Conservation (phyloP, 306 rosid species). For the Vigna mungo region DNA sequence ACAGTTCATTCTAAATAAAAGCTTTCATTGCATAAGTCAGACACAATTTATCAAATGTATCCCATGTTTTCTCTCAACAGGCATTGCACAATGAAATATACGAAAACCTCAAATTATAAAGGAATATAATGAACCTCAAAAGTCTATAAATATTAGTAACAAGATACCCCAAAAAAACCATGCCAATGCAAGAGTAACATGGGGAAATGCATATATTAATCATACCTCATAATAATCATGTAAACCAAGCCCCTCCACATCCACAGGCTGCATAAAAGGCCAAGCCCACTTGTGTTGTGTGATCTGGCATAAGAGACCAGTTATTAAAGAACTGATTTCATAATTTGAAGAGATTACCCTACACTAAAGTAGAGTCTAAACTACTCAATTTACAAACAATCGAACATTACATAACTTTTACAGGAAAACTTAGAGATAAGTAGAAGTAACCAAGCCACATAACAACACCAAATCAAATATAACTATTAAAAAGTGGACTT, state of each 20-base stretch:
- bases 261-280: slow-evolving; percentile 98
- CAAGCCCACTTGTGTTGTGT: slow-evolving; percentile 88
- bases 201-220: slow-evolving; percentile 8
- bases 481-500: too few relatives aligned
- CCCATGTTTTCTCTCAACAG: background rate
- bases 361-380: slow-evolving; percentile 12
- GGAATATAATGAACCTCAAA: slow-evolving; percentile 21
- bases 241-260: slow-evolving; percentile 88
- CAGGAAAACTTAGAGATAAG: slow-evolving; percentile 17
- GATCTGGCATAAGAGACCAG: slow-evolving; percentile 64
- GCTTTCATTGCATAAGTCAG: background rate
- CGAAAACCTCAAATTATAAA: background rate
- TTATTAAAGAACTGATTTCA: slow-evolving; percentile 19
- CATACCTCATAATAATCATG: slow-evolving; percentile 88
- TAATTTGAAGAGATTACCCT: slow-evolving; percentile 13
- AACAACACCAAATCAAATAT: slow-evolving; percentile 25
- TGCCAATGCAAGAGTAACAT: slow-evolving; percentile 22
- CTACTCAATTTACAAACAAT: slow-evolving; percentile 4
- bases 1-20: background rate
- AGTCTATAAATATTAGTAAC: slow-evolving; percentile 8
- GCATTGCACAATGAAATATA: background rate
- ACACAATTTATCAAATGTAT: background rate
- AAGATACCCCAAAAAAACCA: slow-evolving; percentile 18
- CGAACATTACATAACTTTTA: background rate
- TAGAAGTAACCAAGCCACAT: slow-evolving; percentile 35